Base-by-base conservation (phyloP, 345 rosid genomes). In the Ceriops tagal region DNA sequence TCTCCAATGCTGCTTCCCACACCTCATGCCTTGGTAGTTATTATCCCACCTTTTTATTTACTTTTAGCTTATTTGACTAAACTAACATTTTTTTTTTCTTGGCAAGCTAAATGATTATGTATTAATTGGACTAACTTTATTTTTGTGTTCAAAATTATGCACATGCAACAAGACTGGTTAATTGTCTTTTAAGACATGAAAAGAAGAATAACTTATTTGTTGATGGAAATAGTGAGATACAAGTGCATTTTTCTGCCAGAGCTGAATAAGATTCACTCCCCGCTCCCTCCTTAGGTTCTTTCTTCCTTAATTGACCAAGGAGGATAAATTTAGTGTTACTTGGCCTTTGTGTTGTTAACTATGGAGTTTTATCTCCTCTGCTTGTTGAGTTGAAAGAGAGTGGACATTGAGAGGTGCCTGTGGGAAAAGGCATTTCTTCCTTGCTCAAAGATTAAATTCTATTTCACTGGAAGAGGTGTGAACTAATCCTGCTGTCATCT, bases 1-100 rank as follows among this genome's bases (percentile, higher is more conserved):
- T 86, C 91, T 67, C 98, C 97, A 52, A 79, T 89, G 70, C 79
- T 93, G 28, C 85, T 89, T 73, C 96, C 99, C 55, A 77, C 90
- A 65, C 92, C 99, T 1, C 99, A 93, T 88, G 97, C 96, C 16
- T 75, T 93, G 89, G 99, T 93, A 87, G 78, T 28, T 26, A 34
- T 62, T 24, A 31, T 56, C 35, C 9, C 53, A 9, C 11, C 30
- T 26, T 8, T 15, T 26, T 4, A 21, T 70, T 22, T 63, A 8
- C 21, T 24, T 58, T 22, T 19, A 20, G 13, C 34, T 32, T 34
- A 30, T 52, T 5, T 61, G 55, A 28, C 13, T 53, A 27, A 51
- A 26, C 21, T 7, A 35, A 32, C 57, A 49, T 19, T 28, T 56
- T 16, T 9, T 9, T 34, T 39, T 57, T 32, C 24, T 43, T 43